Evolutionary conservation across 495 filamentous ascomycete genomes (phyloP).

Genomic region (Cercophora newfieldiana): DNA sequence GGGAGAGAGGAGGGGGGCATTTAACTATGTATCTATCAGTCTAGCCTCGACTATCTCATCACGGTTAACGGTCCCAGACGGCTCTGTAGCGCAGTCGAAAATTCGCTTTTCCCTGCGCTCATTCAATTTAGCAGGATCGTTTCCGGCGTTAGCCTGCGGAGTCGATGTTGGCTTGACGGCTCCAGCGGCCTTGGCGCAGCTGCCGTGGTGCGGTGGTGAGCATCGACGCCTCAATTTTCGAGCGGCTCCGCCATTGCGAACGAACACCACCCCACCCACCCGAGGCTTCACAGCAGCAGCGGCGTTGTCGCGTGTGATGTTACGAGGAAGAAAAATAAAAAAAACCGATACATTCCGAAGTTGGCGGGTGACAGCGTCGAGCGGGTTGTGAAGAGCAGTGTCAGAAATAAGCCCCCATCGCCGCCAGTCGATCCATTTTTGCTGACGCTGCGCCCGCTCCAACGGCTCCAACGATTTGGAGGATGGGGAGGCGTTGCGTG

Average conservation of each 20-base stretch:
- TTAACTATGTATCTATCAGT: neutral
- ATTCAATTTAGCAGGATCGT: neutral
- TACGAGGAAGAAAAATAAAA: no score
- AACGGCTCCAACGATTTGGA: neutral
- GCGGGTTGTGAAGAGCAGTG: neutral
- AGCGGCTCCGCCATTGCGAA: neutral
- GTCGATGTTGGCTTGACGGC: neutral
- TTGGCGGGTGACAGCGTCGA: neutral
- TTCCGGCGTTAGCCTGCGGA: constrained; percentile 4
- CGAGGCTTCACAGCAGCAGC: no score
- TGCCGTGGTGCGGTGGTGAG: neutral
- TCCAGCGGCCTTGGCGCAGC: neutral
- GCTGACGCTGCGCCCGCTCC: neutral
- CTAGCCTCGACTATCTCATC: neutral
- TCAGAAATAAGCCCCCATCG: neutral
- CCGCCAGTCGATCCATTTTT: neutral
- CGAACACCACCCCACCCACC: neutral
- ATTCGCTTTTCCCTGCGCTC: neutral
- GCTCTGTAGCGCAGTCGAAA: neutral
- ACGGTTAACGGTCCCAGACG: neutral
- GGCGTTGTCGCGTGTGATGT: no score
- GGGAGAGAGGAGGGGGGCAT: neutral
- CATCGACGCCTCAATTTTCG: neutral
- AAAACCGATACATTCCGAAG: neutral
- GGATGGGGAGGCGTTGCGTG: neutral